Base-by-base conservation (phyloP, 2,329 filamentous ascomycete species). In the Fusarium sp. region DNA sequence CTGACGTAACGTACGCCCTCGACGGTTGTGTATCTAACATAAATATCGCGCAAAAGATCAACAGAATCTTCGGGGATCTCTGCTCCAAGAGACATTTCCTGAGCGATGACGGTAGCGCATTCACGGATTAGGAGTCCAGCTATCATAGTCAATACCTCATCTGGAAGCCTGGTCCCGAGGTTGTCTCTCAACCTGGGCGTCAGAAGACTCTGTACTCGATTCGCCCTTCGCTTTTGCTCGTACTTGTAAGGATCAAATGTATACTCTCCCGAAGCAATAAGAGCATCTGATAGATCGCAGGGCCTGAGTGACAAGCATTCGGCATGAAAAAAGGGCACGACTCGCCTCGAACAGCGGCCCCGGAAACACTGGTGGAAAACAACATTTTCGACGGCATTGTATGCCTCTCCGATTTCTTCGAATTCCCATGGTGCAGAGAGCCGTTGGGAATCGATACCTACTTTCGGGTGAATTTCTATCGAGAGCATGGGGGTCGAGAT, bases 1-100 rank as follows among this genome's bases (percentile, higher is more conserved):
- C 27, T 53, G 5, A 53, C 53, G 56, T 67, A 66, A 3, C 53
- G 50, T 14, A 66, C 25, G n/a, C 62, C 65, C 40, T 66, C 58
- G 1, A 57, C 54, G 1, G 3, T 14, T 7, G 43, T 46, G 42
- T 59, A 59, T 27, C 4, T 21, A 6, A 36, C 14, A 11, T 58
- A 66, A 13, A 66, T 11, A 40, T 63, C 53, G 11, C 27, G 35
- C 39, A 33, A 37, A 17, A 63, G 42, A 8, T 59, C 29, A 13
- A 66, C 21, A 3, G 43, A 23, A 4, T 7, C 9, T 17, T 59
- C n/a, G 25, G 49, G 49, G 27, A 36, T 29, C 1, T 41, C 39
- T 3, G 2, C 45, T 8, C 53, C 58, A 1, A 56, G 11, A 3
- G 50, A 59, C 33, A 58, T 53, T 25, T 58, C 25, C 50, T 66